These are phyloP conservation scores for Protoeuglena noctilucae DNA, from an alignment of 139 green algal species.

Conservation along the genomic window DNA sequence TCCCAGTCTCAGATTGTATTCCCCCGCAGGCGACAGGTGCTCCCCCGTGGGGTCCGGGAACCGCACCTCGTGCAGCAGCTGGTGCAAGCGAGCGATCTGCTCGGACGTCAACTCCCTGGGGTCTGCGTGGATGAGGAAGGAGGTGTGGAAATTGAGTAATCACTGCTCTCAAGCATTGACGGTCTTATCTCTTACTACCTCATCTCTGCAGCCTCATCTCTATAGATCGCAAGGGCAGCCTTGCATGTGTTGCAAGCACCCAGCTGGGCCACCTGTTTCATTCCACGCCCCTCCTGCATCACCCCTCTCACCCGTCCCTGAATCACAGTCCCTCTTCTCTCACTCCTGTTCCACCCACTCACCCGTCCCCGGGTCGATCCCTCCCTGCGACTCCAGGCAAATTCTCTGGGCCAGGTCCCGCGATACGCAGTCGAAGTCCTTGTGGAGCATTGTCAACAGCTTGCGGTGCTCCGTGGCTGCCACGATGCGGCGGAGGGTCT, in stretches of 20 bases:
- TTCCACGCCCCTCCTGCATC: no score
- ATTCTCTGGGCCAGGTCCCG: slow-evolving; percentile 12
- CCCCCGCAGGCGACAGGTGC: slow-evolving; percentile 67
- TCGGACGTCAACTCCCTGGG: slow-evolving; percentile 37
- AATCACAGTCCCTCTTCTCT: no score
- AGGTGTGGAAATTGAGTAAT: no score
- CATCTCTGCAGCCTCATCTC: no score
- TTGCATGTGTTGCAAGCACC: no score
- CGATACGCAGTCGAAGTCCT: slow-evolving; percentile 70
- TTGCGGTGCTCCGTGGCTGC: slow-evolving; percentile 26
- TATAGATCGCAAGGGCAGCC: no score
- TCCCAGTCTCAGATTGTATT: slow-evolving; percentile 95
- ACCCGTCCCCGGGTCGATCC: slow-evolving; percentile 6
- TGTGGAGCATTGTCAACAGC: slow-evolving; percentile 56
- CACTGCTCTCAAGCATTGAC: no score
- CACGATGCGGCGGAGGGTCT: slow-evolving; percentile 77
- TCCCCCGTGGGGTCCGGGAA: slow-evolving; percentile 55
- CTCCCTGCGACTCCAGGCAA: slow-evolving; percentile 4
- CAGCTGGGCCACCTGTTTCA: no score
- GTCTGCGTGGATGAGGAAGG: no score
- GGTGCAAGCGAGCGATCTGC: slow-evolving; percentile 69
- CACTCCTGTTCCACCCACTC: not conserved
- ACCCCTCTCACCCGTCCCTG: no score
- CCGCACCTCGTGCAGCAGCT: slow-evolving; percentile 66
- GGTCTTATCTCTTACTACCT: no score